Evolutionary conservation across 2,329 filamentous ascomycete genomes (phyloP), one percentile per base, ranked within the genome.

Genomic region (Talaromyces marneffei): DNA sequence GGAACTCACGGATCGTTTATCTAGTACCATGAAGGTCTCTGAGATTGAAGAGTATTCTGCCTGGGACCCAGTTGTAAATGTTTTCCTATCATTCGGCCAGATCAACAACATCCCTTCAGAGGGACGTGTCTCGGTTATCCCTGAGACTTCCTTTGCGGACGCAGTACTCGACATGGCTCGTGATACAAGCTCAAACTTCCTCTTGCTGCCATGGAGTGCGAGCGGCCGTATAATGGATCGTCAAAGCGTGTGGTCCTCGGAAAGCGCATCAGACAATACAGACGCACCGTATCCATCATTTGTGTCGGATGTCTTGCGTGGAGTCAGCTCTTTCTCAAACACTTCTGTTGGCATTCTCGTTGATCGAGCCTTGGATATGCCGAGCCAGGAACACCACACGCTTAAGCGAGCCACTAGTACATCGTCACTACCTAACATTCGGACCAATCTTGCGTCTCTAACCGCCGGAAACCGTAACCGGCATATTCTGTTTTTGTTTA

Each of bases 21-120:
- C 93, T 0, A 92, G 92, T 18, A 93, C 97, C 68, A 97, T 97
- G 93, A 88, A 91, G 68, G 91, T 96, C 10, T 88, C 91, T 0
- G 91, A 95, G 70, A 82, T 88, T 2, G 88, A 92, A 40, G 90
- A 94, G 54, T 84, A 86, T 63, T 84, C 84, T 27, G 80, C 83
- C 6, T 83, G 84, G 68, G 93, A 97, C 69, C 91, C 93, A 0
- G 87, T 97, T 3, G 86, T 97, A 59, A 96, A 96, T 71, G 90
- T 91, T 0, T 97, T 97, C 82, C 86, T 90, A 53, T 91, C 91
- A 0, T 92, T 97, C 67, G 91, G 91, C 1, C 88, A 89, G 65
- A 84, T 96, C 42, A 87, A 94, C 70, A 90, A 92, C 65, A 82
- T 97, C 1, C 86, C 91, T 0, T 88, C 93, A 16, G 91, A 90